A percentile compares a stretch with the other conserved stretches of the same genome.
These are phyloP conservation scores for Wickerhamomyces rabaulensis DNA, from an alignment of 805 yeast species.

Conservation along the genomic window DNA sequence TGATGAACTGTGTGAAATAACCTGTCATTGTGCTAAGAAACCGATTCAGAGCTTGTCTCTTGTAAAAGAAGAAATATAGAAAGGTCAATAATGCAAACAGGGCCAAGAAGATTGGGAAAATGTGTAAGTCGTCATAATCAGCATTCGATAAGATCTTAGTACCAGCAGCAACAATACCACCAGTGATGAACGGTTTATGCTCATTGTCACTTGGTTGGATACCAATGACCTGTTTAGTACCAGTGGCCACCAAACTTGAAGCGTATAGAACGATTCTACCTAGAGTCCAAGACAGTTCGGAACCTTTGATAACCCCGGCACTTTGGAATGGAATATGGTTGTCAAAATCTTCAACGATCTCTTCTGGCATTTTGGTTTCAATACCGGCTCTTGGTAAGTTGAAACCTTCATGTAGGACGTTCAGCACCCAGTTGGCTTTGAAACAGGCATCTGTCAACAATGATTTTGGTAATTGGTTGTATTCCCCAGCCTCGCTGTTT, in stretches of 20 bases:
- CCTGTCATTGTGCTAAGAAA: slow-evolving; percentile 6
- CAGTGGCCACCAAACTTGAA: slow-evolving; percentile 38
- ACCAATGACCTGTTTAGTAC: slow-evolving; percentile 12
- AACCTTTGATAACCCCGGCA: slow-evolving; percentile 73
- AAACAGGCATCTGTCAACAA: slow-evolving; percentile 77
- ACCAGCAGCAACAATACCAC: slow-evolving; percentile 10
- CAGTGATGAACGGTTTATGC: slow-evolving; percentile 16
- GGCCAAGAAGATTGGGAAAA: slow-evolving; percentile 8
- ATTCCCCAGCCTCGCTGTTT: slow-evolving; percentile 48
- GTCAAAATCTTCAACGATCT: slow-evolving; percentile 17
- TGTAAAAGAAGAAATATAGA: slow-evolving; percentile 10
- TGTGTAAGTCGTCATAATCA: slow-evolving; percentile 2
- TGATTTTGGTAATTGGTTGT: slow-evolving; percentile 50
- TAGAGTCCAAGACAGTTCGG: slow-evolving; percentile 91
- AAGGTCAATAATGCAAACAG: slow-evolving; percentile 3
- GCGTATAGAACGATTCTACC: slow-evolving; percentile 86
- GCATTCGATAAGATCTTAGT: slow-evolving; percentile 2
- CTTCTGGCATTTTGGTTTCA: slow-evolving; percentile 33
- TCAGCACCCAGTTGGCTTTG: slow-evolving; percentile 92
- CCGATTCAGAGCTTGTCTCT: slow-evolving; percentile 9
- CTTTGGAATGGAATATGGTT: slow-evolving; percentile 69
- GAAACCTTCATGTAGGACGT: slow-evolving; percentile 88
- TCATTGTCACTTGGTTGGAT: slow-evolving; percentile 22
- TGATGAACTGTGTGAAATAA: slow-evolving; percentile 9
- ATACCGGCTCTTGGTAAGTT: slow-evolving; percentile 70